Conservation (phyloP, 805 yeast genomes). For the Ogataea paradorogensis region DNA sequence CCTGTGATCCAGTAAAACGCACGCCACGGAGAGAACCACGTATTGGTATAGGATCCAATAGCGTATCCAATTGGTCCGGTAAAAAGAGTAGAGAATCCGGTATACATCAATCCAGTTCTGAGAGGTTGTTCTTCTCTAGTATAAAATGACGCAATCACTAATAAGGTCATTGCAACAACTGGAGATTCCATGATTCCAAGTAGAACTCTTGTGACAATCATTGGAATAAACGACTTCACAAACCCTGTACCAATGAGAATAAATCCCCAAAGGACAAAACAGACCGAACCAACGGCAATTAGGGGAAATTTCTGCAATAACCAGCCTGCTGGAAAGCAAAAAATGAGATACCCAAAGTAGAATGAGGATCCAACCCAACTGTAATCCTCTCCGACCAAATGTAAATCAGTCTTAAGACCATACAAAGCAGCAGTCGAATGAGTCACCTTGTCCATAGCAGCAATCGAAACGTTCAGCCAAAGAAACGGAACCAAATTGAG, state of each 20-base stretch:
- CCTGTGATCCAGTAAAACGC: slow-evolving; percentile 59
- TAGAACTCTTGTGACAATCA: slow-evolving; percentile 44
- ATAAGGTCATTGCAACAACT: slow-evolving; percentile 53
- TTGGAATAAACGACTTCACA: slow-evolving; percentile 40
- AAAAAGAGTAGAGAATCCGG: slow-evolving; percentile 42
- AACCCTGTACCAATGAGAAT: slow-evolving; percentile 44
- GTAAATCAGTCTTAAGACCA: slow-evolving; percentile 37
- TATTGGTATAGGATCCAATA: slow-evolving; percentile 38
- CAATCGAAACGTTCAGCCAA: slow-evolving; percentile 47
- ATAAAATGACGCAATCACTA: slow-evolving; percentile 57
- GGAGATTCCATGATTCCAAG: slow-evolving; percentile 53
- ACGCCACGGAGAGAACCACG: slow-evolving; percentile 55
- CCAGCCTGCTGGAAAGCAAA: slow-evolving; percentile 39
- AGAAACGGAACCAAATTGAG: slow-evolving; percentile 47
- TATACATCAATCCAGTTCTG: slow-evolving; percentile 40
- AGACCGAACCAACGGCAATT: slow-evolving; percentile 31
- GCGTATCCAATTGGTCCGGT: slow-evolving; percentile 50
- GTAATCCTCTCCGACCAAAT: slow-evolving; percentile 35
- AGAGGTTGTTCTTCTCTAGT: slow-evolving; percentile 45
- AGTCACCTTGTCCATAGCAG: slow-evolving; percentile 56
- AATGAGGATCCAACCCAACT: slow-evolving; percentile 35
- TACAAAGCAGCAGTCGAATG: slow-evolving; percentile 39
- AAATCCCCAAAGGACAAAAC: slow-evolving; percentile 37
- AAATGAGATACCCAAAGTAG: slow-evolving; percentile 35
- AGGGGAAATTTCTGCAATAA: slow-evolving; percentile 36